Percentiles rank a stretch among this genome's conserved stretches.
Conservation (phyloP, 78 protist genomes). For the Protostelium mycophagum region DNA sequence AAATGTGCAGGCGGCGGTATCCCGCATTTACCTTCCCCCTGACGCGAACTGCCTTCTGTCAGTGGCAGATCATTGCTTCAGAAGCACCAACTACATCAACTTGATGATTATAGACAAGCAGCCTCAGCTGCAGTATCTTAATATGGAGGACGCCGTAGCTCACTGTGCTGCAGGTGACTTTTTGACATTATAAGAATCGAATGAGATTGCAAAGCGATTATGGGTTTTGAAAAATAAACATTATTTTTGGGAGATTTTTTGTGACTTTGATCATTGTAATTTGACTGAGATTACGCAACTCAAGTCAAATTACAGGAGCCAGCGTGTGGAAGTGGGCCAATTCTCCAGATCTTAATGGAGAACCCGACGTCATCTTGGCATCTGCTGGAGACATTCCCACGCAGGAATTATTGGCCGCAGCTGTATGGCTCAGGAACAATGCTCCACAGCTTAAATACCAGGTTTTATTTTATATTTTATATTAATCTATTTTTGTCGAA, state of each 20-base stretch:
- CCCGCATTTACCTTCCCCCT: constrained; percentile 7
- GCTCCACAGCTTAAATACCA: not conserved
- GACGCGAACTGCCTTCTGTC: constrained; percentile 22
- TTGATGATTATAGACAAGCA: constrained; percentile 9
- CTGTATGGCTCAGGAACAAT: not conserved
- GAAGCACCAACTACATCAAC: constrained; percentile 5
- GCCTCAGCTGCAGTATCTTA: constrained; percentile 5
- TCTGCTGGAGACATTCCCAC: constrained; percentile 17
- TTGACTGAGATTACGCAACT: no score
- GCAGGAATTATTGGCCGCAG: constrained; percentile 12
- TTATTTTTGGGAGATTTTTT: no score
- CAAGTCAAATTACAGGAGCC: not conserved
- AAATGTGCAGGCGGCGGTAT: no score
- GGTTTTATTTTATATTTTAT: no score
- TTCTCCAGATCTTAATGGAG: not conserved
- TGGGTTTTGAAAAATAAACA: not conserved
- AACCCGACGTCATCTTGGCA: constrained; percentile 13
- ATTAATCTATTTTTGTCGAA: no score
- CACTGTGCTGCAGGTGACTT: constrained; percentile 4
- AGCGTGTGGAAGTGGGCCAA: constrained; percentile 11
- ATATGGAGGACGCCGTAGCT: not conserved
- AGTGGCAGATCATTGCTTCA: not conserved
- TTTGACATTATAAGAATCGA: no score
- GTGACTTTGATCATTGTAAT: no score
- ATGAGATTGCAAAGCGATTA: no score